Percentiles rank a stretch among this genome's conserved stretches.
Evolutionary conservation across 2,329 filamentous ascomycete genomes (phyloP).

Genomic region (Stenocarpella maydis): DNA sequence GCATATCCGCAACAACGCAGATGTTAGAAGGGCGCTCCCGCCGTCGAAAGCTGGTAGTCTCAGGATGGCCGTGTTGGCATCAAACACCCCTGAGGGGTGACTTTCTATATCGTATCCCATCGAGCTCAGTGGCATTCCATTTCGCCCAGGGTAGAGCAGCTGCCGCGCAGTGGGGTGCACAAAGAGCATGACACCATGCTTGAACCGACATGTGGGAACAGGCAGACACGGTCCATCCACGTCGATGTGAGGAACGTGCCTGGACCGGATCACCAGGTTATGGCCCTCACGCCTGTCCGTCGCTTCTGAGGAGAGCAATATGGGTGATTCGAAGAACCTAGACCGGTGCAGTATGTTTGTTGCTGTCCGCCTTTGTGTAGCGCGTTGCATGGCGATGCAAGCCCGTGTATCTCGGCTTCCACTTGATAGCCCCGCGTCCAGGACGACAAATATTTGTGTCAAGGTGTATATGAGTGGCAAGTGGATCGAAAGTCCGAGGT

Average conservation of each 20-base stretch:
- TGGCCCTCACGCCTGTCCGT: conserved; percentile 4
- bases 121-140: not conserved
- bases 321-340: not conserved
- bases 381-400: conserved; percentile 7
- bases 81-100: not conserved
- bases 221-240: not conserved
- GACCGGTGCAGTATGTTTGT: not conserved
- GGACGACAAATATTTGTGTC: conserved; percentile 6
- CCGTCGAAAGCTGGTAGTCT: not conserved
- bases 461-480: conserved; percentile 7
- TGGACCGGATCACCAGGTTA: not conserved
- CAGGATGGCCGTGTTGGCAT: not conserved
- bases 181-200: conserved; percentile 7
- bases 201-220: not conserved
- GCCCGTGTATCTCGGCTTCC: not conserved
- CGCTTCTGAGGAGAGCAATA: not conserved
- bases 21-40: not conserved
- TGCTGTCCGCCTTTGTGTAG: not conserved
- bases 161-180: conserved; percentile 3
- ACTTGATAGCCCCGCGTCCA: not conserved
- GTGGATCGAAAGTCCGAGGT: not conserved
- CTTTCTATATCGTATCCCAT: conserved; percentile 10
- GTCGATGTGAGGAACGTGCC: not conserved
- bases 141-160: not conserved
- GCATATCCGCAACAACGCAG: not conserved